Percentiles rank a stretch among this genome's conserved stretches.
Conservation (phyloP, 1,284 basidiomycete species). For the Trametes hirsuta region DNA sequence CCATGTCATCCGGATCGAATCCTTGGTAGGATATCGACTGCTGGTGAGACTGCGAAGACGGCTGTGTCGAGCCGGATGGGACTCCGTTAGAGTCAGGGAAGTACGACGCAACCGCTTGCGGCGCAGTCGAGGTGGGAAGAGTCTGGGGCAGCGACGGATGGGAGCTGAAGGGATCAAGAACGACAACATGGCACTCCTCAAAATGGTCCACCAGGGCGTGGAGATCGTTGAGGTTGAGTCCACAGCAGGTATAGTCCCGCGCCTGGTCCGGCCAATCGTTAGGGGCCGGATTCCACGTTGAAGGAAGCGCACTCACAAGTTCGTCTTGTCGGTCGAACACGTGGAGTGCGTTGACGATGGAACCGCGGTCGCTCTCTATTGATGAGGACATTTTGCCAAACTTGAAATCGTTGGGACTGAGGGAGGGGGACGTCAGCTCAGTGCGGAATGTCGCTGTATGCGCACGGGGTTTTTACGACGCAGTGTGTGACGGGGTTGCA, state of each 20-base stretch:
- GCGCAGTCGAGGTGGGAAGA: constrained; percentile 26
- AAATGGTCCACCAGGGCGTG: constrained; percentile 88
- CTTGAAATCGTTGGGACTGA: constrained; percentile 57
- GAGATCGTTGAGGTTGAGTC: constrained; percentile 76
- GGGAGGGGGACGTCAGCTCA: neutral
- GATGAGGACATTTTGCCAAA: constrained; percentile 59
- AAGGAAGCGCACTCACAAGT: constrained; percentile 47
- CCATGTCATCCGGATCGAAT: constrained; percentile 82
- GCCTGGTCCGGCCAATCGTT: constrained; percentile 46
- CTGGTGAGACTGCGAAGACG: constrained; percentile 29
- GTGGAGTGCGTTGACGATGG: constrained; percentile 66
- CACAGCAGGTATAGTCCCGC: constrained; percentile 85
- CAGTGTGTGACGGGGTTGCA: neutral
- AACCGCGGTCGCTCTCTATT: constrained; percentile 61
- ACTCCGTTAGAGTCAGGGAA: constrained; percentile 32
- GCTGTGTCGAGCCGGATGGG: constrained; percentile 27
- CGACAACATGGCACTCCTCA: constrained; percentile 81
- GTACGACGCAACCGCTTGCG: constrained; percentile 38
- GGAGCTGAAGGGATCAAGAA: constrained; percentile 59
- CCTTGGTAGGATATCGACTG: constrained; percentile 22
- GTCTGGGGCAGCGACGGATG: constrained; percentile 33
- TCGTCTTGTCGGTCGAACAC: constrained; percentile 73
- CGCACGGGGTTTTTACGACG: neutral
- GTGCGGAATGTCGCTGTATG: neutral
- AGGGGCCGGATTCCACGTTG: neutral